phyloP scores from a whole-genome alignment of 129 eudicot species.

The Helianthus annuus region DNA sequence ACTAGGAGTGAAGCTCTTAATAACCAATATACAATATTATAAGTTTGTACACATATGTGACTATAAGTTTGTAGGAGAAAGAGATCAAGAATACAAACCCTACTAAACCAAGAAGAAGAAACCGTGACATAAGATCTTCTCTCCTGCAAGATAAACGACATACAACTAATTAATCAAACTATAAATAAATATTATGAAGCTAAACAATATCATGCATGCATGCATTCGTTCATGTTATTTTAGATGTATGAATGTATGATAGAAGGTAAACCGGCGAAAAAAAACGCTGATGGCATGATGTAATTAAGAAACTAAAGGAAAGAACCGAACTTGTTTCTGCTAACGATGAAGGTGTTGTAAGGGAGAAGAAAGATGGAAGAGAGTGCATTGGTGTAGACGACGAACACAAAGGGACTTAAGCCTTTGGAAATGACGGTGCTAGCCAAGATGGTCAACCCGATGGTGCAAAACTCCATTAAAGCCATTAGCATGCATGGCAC shows the following conservation, averaged over 20 bases:
- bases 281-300: too few relatives aligned
- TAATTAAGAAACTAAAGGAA: not conserved
- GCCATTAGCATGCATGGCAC: constrained; percentile 55
- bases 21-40: too few relatives aligned
- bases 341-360: constrained; percentile 41
- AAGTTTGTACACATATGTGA: too few relatives aligned
- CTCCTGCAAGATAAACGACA: constrained; percentile 28
- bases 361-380: constrained; percentile 62
- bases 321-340: constrained; percentile 32
- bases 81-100: constrained; percentile 33
- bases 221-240: not conserved
- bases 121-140: constrained; percentile 30
- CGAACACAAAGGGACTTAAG: constrained; percentile 74
- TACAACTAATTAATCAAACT: not conserved
- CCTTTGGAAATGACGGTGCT: constrained; percentile 61
- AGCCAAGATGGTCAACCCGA: constrained; percentile 65
- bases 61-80: not conserved
- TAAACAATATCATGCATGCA: constrained; percentile 25
- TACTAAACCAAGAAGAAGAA: constrained; percentile 42
- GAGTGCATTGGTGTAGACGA: constrained; percentile 70
- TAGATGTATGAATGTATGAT: not conserved
- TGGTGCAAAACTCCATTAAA: constrained; percentile 59
- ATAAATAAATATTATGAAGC: not conserved
- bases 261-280: too few relatives aligned
- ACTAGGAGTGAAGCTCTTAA: not conserved